Conservation (phyloP, 2,329 filamentous ascomycete species). For the Aspergillus alliaceus region DNA sequence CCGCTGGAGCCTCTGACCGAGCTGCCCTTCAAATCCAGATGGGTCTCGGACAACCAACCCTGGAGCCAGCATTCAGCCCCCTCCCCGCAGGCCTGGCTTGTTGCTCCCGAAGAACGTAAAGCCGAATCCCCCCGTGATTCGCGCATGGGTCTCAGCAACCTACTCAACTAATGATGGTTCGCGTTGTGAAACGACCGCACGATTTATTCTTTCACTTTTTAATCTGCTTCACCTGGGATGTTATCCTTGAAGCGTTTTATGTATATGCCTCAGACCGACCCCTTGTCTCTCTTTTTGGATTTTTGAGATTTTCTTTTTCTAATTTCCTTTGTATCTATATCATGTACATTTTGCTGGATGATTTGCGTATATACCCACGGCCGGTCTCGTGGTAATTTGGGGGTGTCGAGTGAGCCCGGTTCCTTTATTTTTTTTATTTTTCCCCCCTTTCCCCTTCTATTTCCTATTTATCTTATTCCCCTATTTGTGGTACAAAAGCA, state of each 20-base stretch:
- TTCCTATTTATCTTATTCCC: constrained; percentile 5
- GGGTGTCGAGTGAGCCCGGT: neutral
- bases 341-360: constrained; percentile 14
- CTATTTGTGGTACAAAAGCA: constrained; percentile 8
- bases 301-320: neutral
- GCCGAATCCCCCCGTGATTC: constrained; percentile 33
- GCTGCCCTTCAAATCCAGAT: constrained; percentile 26
- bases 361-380: constrained; percentile 12
- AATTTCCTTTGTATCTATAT: constrained; percentile 24
- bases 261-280: constrained; percentile 13
- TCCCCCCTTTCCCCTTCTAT: neutral
- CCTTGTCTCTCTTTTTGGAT: constrained; percentile 16
- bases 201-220: constrained; percentile 17
- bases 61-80: constrained; percentile 30
- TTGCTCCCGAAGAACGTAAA: constrained; percentile 14
- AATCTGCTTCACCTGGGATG: constrained; percentile 14
- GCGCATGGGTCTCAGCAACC: constrained; percentile 40
- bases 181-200: constrained; percentile 24
- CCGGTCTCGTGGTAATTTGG: constrained; percentile 16
- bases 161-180: constrained; percentile 35
- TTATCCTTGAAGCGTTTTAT: constrained; percentile 19
- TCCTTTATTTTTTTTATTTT: constrained; percentile 2
- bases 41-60: constrained; percentile 28
- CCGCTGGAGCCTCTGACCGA: constrained; percentile 27
- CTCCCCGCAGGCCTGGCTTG: constrained; percentile 26